A percentile compares a stretch with the other conserved stretches of the same genome.
Conservation (phyloP, 176 grass and related monocot species). For the Hsuehochloa calcarea region DNA sequence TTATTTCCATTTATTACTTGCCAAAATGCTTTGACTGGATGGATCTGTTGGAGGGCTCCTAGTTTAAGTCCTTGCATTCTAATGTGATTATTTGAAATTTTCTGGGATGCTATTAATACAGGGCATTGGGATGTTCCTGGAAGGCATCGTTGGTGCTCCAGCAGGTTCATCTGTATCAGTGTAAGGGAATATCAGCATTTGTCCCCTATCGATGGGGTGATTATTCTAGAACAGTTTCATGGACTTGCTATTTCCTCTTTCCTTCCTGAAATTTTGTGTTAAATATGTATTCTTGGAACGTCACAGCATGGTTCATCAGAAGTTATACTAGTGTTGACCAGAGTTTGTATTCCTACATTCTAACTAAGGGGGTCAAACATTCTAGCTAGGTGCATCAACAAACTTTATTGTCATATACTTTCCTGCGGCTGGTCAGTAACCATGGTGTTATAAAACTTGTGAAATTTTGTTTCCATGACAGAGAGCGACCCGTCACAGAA, state of each 20-base stretch:
- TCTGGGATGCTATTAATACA: constrained; percentile 28
- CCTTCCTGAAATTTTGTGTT: not conserved
- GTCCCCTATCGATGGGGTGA: not conserved
- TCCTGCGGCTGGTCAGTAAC: not conserved
- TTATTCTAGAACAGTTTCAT: not conserved
- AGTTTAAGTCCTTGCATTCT: not conserved
- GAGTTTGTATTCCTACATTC: not conserved
- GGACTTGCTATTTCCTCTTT: not conserved
- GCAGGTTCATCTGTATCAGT: constrained; percentile 86
- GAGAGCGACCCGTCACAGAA: not conserved
- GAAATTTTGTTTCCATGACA: not conserved
- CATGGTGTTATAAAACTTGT: not conserved
- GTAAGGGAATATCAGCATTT: constrained; percentile 47
- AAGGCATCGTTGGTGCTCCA: constrained; percentile 74
- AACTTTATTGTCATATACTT: not conserved
- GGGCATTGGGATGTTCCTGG: constrained; percentile 90
- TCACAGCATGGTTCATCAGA: not conserved
- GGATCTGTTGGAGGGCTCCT: not conserved
- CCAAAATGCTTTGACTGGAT: constrained; percentile 1
- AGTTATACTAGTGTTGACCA: not conserved
- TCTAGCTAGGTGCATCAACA: not conserved
- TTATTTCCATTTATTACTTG: constrained; percentile 1
- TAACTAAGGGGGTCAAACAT: not conserved
- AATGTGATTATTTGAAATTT: constrained; percentile 7
- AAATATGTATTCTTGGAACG: not conserved